Evolutionary conservation across 2,329 filamentous ascomycete genomes (phyloP).

Genomic region (Ceratocystis ficicola): DNA sequence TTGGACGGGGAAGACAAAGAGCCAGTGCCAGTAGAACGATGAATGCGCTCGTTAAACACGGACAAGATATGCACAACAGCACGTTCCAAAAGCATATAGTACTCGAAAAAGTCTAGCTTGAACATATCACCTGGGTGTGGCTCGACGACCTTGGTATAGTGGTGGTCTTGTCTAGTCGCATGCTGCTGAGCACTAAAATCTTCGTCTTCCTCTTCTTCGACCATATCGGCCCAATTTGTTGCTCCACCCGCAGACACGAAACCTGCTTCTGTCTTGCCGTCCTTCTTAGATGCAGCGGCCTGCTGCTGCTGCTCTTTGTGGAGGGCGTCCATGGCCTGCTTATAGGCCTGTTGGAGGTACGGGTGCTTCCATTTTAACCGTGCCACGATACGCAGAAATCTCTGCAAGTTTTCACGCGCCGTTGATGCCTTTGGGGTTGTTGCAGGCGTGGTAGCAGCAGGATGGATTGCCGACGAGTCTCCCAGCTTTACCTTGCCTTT

Average conservation of each 20-base stretch:
- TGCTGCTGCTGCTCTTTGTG: not conserved
- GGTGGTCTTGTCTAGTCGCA: not conserved
- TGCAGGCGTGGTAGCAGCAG: constrained; percentile 6
- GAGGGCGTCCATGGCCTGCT: constrained; percentile 33
- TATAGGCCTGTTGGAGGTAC: constrained; percentile 46
- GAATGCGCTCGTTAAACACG: constrained; percentile 47
- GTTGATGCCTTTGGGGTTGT: constrained; percentile 14
- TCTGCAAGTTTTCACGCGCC: constrained; percentile 17
- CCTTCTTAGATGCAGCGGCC: not conserved
- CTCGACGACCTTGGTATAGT: constrained; percentile 27
- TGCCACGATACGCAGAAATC: constrained; percentile 25
- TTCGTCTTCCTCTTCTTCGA: constrained; percentile 24
- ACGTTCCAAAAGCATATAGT: constrained; percentile 60
- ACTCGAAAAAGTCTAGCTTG: constrained; percentile 68
- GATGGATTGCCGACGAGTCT: not conserved
- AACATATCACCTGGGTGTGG: constrained; percentile 50
- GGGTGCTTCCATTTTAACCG: constrained; percentile 53
- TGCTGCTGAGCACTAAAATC: constrained; percentile 21
- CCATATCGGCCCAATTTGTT: constrained; percentile 17
- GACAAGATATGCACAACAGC: constrained; percentile 55
- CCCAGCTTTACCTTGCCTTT: not conserved
- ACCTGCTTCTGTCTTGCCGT: not conserved
- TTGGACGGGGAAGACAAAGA: not conserved
- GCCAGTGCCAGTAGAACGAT: constrained; percentile 24
- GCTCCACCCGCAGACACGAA: not conserved